Conservation (phyloP, 352 stramenopile species). For the Globisporangium rhizosaccharum region DNA sequence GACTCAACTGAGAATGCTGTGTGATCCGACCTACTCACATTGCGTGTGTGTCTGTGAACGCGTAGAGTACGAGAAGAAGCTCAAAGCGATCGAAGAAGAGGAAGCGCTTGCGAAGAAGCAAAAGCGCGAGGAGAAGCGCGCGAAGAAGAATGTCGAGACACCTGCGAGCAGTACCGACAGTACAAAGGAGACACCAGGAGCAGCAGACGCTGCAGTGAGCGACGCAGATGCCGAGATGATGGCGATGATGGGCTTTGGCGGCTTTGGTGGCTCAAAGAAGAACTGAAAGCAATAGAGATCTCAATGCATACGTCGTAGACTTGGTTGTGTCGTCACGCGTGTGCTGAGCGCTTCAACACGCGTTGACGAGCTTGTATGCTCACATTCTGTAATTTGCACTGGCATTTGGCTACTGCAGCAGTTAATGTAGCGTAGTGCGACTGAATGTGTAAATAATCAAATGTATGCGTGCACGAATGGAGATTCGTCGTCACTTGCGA, state of each 20-base stretch:
- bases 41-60: not conserved
- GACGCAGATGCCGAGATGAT: slow-evolving; percentile 84
- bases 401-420: not conserved
- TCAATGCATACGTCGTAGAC: too few species aligned
- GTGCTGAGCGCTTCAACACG: too few species aligned
- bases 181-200: not conserved
- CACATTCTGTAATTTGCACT: too few species aligned
- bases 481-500: not conserved
- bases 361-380: too few species aligned
- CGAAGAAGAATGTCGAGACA: slow-evolving; percentile 28
- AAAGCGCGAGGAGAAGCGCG: slow-evolving; percentile 75
- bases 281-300: not conserved
- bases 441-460: too few species aligned
- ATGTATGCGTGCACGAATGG: not conserved
- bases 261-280: slow-evolving; percentile 83
- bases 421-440: not conserved
- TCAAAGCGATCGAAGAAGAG: slow-evolving; percentile 63
- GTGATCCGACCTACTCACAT: too few species aligned
- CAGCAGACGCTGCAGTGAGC: slow-evolving; percentile 3
- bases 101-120: slow-evolving; percentile 62
- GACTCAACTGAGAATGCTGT: not conserved
- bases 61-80: slow-evolving; percentile 84
- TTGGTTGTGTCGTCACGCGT: too few species aligned
- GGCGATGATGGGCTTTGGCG: slow-evolving; percentile 89
- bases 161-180: slow-evolving; percentile 2